These are phyloP conservation scores for Vanrija humicola DNA, from an alignment of 1,284 basidiomycete genomes.

Conservation along the genomic window DNA sequence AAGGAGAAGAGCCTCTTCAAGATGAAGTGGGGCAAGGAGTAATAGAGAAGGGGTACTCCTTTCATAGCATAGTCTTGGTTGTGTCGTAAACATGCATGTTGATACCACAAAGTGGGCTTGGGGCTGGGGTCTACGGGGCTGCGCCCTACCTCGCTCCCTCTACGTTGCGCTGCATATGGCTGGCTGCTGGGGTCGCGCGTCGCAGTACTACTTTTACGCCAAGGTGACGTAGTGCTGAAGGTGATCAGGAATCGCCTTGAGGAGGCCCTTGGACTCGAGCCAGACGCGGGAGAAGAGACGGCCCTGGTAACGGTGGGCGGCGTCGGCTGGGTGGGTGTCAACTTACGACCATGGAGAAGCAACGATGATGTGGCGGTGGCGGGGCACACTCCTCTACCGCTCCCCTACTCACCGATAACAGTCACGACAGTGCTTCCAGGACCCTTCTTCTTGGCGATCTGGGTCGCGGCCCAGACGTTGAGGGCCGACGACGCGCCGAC, in stretches of 20 bases:
- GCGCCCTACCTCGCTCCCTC: background rate
- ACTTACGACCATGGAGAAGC: too few relatives aligned
- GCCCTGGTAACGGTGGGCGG: conserved; percentile 68
- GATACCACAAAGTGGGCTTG: background rate
- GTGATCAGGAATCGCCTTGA: conserved; percentile 73
- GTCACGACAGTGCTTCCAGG: conserved; percentile 78
- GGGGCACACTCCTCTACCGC: conserved; percentile 63
- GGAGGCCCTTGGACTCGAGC: conserved; percentile 78
- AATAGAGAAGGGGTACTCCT: background rate
- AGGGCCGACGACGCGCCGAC: conserved; percentile 93
- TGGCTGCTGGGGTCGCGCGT: too few relatives aligned
- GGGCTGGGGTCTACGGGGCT: background rate
- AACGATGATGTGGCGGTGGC: background rate
- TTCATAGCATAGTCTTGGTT: too few relatives aligned
- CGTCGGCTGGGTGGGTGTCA: conserved; percentile 3
- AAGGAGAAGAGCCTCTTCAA: conserved; percentile 68
- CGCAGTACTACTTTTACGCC: conserved; percentile 26
- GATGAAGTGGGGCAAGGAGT: conserved; percentile 36
- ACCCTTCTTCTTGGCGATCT: conserved; percentile 81
- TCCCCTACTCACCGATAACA: conserved; percentile 62
- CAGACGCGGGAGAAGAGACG: conserved; percentile 93
- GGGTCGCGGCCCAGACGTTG: conserved; percentile 89
- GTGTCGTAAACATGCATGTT: conserved; percentile 9
- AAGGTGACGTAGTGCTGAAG: conserved; percentile 84
- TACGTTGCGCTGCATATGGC: background rate